phyloP scores from a whole-genome alignment of 2,329 filamentous ascomycete species.

The Calonectria pseudoturangicola region DNA sequence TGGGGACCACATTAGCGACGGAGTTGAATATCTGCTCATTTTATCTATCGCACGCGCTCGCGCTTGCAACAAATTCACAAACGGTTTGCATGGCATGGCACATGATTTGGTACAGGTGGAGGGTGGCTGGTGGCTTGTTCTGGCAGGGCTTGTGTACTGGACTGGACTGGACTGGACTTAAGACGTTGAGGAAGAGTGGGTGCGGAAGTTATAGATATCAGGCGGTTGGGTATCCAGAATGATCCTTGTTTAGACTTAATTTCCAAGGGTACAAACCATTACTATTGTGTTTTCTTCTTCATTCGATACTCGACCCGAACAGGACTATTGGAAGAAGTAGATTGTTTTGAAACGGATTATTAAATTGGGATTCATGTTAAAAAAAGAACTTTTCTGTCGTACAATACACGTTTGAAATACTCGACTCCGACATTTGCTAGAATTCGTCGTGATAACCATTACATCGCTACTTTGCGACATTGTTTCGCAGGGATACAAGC shows the following conservation, averaged over 20 bases:
- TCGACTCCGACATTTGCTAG: background rate
- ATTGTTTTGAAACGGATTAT: background rate
- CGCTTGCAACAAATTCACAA: constrained; percentile 18
- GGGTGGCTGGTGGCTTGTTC: constrained; percentile 14
- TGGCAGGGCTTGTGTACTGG: constrained; percentile 21
- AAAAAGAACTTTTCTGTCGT: background rate
- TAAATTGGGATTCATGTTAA: constrained; percentile 19
- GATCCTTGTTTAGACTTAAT: constrained; percentile 39
- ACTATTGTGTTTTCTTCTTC: constrained; percentile 7
- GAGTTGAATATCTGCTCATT: constrained; percentile 55
- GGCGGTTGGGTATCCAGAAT: constrained; percentile 32
- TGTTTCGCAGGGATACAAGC: constrained; percentile 18
- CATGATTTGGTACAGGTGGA: constrained; percentile 15
- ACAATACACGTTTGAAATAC: constrained; percentile 7
- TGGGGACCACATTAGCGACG: constrained; percentile 61
- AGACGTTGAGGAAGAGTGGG: background rate
- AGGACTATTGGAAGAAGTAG: background rate
- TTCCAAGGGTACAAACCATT: constrained; percentile 26
- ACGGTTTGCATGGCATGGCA: constrained; percentile 34
- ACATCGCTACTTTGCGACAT: constrained; percentile 22
- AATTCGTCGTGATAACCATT: background rate
- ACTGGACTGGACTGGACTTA: constrained; percentile 17
- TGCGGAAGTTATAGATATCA: constrained; percentile 22
- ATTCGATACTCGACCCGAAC: background rate
- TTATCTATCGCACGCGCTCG: constrained; percentile 25